Evolutionary conservation across 1,139 yeast genomes (phyloP), one percentile per base, ranked within the genome.

Genomic region (Sugiyamaella sp.): DNA sequence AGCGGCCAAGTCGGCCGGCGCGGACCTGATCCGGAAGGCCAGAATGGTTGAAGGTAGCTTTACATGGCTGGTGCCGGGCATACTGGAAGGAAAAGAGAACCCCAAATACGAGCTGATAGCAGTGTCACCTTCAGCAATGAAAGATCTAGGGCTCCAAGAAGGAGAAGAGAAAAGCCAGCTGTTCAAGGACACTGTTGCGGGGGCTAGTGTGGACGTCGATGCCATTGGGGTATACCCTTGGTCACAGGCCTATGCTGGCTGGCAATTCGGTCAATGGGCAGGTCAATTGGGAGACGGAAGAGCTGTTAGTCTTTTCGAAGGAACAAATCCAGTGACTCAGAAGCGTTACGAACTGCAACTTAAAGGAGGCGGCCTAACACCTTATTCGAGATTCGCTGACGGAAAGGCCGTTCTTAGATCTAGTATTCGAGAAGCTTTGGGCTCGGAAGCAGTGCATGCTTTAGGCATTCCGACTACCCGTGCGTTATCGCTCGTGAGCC

Each of bases 201-300:
- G 98, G 4, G 8, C 4, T 4, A 1, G 22, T 9, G 27, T n/a
- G 9, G 14, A 8, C 33, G 16, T 24, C 5, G 20, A 37, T 14
- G 14, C 14, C n/a, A 12, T 25, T 10, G 71, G 74, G 33, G 80
- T 87, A 0, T 81, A 82, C 63, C 98, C 98, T 0, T 91, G 87
- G 71, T 82, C 97, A 5, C 91, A 86, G 68, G 89, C 95, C 0
- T 93, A 93, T 69, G 96, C 98, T 1, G 99, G 99, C 1, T 89
- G 87, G 78, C 99, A 93, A 67, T 93, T 93, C 74, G 98, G 99
- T 2, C 83, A 80, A 61, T 93, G 93, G 82, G 97, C 98, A 0
- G 98, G 98, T 1, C 99, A 93, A 69, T 74, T 93, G 59, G 99
- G 99, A 3, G 99, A 93, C 68, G 99, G 99, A 0, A 75, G 99